Conservation (phyloP, 23 red algal genomes). For the Gracilaria gracilis region DNA sequence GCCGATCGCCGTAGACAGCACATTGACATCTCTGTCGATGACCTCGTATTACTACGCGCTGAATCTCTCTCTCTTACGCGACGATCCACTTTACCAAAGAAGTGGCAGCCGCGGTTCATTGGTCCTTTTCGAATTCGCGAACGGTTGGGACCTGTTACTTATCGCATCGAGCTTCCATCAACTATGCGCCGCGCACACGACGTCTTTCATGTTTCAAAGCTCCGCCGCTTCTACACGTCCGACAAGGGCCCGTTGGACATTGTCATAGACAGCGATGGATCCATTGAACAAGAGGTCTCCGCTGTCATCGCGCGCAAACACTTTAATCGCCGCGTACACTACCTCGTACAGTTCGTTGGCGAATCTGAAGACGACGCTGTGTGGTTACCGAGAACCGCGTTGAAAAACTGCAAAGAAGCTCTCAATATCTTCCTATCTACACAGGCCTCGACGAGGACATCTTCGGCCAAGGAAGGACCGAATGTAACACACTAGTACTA, state of each 20-base stretch:
- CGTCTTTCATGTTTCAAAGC: background rate
- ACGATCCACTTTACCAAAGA: background rate
- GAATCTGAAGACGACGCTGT: too few species aligned
- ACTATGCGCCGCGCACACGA: constrained; percentile 8
- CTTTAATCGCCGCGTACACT: too few species aligned
- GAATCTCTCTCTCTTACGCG: background rate
- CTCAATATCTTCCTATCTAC: too few species aligned
- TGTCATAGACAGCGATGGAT: background rate
- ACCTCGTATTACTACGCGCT: constrained; percentile 7
- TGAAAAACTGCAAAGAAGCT: too few species aligned
- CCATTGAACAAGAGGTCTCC: too few species aligned
- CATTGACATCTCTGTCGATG: background rate
- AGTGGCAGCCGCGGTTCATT: background rate
- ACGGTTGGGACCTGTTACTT: background rate
- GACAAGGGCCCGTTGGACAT: constrained; percentile 20
- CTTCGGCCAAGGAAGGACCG: too few species aligned
- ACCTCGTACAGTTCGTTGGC: too few species aligned
- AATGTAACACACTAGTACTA: too few species aligned
- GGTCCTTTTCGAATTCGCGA: background rate
- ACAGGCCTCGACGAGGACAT: too few species aligned
- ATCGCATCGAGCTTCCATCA: constrained; percentile 1
- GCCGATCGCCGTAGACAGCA: background rate
- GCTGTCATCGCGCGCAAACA: too few species aligned
- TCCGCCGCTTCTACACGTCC: background rate
- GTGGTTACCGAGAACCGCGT: too few species aligned